A percentile compares a stretch with the other conserved stretches of the same genome.
Conservation (phyloP, 345 rosid genomes). For the Chamaenerion angustifolium region DNA sequence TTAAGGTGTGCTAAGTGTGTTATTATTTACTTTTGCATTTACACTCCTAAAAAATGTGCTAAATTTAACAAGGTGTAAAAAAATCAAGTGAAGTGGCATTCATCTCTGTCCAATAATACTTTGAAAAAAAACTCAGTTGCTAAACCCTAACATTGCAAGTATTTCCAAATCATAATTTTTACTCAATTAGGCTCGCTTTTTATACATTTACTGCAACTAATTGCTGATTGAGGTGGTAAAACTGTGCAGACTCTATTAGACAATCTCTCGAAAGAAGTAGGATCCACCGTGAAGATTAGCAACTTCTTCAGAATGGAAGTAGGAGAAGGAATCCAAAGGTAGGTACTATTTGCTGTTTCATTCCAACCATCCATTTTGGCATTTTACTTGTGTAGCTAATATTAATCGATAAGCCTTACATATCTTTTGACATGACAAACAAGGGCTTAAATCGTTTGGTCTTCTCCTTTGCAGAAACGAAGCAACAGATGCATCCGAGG, state of each 20-base stretch:
- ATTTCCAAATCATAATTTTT: no score
- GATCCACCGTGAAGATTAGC: slow-evolving; percentile 64
- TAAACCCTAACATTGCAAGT: no score
- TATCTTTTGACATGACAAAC: no score
- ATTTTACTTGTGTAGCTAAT: background rate
- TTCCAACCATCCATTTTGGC: background rate
- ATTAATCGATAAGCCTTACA: no score
- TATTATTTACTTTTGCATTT: background rate
- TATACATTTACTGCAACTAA: background rate
- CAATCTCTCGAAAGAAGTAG: slow-evolving; percentile 66
- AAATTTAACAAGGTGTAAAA: no score
- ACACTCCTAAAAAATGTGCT: no score
- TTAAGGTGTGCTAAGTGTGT: slow-evolving; percentile 39
- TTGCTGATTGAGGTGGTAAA: background rate
- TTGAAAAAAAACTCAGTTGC: no score
- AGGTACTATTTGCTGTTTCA: slow-evolving; percentile 7
- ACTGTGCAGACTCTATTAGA: slow-evolving; percentile 42
- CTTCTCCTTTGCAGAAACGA: slow-evolving; percentile 26
- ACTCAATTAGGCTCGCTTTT: background rate
- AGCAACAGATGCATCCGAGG: slow-evolving; percentile 26
- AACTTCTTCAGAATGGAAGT: slow-evolving; percentile 85
- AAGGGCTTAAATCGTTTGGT: background rate
- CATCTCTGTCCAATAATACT: no score
- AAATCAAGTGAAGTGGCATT: no score
- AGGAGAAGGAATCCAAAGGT: slow-evolving; percentile 96